Conservation (phyloP, 169 alveolate genomes). For the Cryptosporidium ryanae region DNA sequence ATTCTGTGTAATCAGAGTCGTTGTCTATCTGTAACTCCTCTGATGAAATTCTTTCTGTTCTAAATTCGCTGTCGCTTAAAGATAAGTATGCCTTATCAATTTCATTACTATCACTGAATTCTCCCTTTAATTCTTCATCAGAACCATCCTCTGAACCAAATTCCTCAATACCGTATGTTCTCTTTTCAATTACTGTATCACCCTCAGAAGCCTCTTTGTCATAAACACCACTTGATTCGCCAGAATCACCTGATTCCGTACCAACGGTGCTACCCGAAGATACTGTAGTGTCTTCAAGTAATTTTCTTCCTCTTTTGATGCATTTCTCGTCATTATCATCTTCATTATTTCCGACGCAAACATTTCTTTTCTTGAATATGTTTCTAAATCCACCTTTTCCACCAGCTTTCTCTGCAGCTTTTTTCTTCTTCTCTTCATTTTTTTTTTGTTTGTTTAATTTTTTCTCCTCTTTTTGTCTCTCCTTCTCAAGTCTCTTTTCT, state of each 20-base stretch:
- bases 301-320: not conserved
- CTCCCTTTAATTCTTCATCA: not conserved
- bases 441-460: not conserved
- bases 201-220: not conserved
- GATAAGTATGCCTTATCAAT: conserved; percentile 8
- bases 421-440: not conserved
- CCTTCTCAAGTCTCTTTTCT: not conserved
- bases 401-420: not conserved
- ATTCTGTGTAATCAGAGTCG: conserved; percentile 39
- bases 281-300: not conserved
- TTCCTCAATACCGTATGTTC: not conserved
- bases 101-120: not conserved
- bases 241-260: not conserved
- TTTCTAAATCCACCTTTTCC: not conserved
- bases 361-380: not conserved
- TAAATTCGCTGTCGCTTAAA: conserved; percentile 13
- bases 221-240: not conserved
- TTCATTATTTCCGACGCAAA: not conserved
- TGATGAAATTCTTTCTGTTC: conserved; percentile 47
- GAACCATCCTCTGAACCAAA: not conserved
- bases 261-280: not conserved
- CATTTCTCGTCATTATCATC: not conserved
- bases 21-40: conserved; percentile 27
- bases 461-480: conserved; percentile 12
- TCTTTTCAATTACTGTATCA: not conserved